phyloP scores from a whole-genome alignment of 2,329 filamentous ascomycete genomes.

The Talaromyces rugulosus region DNA sequence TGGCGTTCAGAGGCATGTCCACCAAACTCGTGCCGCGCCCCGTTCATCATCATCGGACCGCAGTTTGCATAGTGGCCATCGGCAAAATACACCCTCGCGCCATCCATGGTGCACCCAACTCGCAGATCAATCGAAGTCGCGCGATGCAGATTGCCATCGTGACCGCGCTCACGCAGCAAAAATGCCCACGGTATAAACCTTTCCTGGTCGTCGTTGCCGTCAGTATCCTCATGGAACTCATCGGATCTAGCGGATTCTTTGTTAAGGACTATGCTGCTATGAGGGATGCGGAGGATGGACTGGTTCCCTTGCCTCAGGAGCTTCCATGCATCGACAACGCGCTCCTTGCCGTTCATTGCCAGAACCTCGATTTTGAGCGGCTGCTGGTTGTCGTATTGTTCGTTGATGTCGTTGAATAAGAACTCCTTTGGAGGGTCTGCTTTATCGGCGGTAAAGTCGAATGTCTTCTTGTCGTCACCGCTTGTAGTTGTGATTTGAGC shows the following conservation, averaged over 20 bases:
- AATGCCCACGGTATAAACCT: slow-evolving; percentile 18
- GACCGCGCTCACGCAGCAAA: slow-evolving; percentile 21
- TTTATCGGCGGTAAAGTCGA: not conserved
- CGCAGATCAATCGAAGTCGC: slow-evolving; percentile 44
- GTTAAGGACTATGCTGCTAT: slow-evolving; percentile 33
- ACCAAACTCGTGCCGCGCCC: slow-evolving; percentile 26
- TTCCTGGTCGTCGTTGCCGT: slow-evolving; percentile 7
- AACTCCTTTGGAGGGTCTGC: not conserved
- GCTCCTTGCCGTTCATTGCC: slow-evolving; percentile 40
- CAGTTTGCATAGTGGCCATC: slow-evolving; percentile 43
- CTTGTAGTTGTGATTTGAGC: not conserved
- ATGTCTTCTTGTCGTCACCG: slow-evolving; percentile 16
- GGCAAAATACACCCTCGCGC: slow-evolving; percentile 43
- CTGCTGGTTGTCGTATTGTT: slow-evolving; percentile 23
- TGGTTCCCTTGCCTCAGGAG: slow-evolving; percentile 35
- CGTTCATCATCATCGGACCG: slow-evolving; percentile 26
- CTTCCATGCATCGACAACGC: slow-evolving; percentile 16
- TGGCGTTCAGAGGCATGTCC: not conserved
- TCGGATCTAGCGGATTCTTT: slow-evolving; percentile 26
- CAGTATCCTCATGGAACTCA: not conserved
- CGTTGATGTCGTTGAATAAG: not conserved
- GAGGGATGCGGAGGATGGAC: slow-evolving; percentile 39
- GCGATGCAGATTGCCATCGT: slow-evolving; percentile 22
- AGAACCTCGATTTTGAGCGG: slow-evolving; percentile 31
- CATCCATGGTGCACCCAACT: slow-evolving; percentile 43